Conservation (phyloP, 2,329 filamentous ascomycete genomes). For the Cryphonectria carpinicola region DNA sequence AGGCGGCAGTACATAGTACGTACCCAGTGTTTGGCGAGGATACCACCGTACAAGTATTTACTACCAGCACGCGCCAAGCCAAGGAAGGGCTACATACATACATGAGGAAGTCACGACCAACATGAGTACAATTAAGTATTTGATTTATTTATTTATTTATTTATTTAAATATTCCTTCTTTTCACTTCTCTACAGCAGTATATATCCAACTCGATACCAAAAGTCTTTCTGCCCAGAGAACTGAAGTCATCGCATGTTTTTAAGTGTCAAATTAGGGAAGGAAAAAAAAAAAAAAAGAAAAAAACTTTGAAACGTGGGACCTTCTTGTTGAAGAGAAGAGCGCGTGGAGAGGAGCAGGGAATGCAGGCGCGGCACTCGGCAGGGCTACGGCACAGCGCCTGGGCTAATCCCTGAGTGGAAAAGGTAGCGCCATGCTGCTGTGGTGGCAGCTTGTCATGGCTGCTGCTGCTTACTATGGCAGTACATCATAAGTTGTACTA, state of each 20-base stretch:
- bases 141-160: background rate
- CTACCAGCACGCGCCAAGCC: background rate
- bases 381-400: constrained; percentile 4
- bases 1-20: background rate
- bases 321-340: background rate
- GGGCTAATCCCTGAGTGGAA: background rate
- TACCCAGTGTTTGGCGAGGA: background rate
- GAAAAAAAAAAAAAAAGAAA: background rate
- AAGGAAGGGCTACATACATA: background rate
- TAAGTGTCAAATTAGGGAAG: background rate
- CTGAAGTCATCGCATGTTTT: too few relatives aligned
- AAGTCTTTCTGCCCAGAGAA: too few relatives aligned
- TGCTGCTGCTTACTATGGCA: background rate
- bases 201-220: too few relatives aligned
- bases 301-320: constrained; percentile 1
- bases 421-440: too few relatives aligned
- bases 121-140: background rate
- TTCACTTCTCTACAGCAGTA: too few relatives aligned
- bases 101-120: background rate
- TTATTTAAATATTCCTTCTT: background rate
- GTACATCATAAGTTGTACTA: too few relatives aligned
- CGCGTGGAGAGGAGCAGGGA: background rate
- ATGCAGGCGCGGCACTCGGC: constrained; percentile 10
- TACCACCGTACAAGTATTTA: background rate
- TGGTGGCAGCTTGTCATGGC: background rate